Percentiles rank a stretch among this genome's conserved stretches.
Evolutionary conservation across 1,284 basidiomycete species (phyloP).

Genomic region (Exobasidium cylindrosporum): DNA sequence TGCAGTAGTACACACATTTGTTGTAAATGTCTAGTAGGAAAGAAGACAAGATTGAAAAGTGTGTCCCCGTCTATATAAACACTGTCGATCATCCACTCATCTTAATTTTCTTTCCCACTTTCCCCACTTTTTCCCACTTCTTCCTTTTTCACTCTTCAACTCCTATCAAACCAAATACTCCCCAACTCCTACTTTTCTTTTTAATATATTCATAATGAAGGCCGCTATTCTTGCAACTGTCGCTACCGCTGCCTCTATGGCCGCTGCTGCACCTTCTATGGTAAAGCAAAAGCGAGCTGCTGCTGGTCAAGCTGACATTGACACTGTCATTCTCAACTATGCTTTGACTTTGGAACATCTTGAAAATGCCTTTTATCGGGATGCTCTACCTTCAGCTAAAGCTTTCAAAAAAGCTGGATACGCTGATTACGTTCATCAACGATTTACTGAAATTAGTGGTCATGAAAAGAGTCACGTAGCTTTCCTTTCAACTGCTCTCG

Average conservation of each 20-base stretch:
- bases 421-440: slow-evolving; percentile 60
- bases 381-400: slow-evolving; percentile 45
- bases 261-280: slow-evolving; percentile 11
- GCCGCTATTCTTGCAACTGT: neutral
- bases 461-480: slow-evolving; percentile 64
- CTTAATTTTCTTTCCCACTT: too few relatives aligned
- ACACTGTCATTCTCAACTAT: slow-evolving; percentile 61
- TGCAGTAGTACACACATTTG: too few relatives aligned
- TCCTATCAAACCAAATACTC: too few relatives aligned
- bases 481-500: slow-evolving; percentile 62
- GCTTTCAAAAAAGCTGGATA: slow-evolving; percentile 64
- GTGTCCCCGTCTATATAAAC: too few relatives aligned
- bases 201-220: slow-evolving; percentile 8
- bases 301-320: slow-evolving; percentile 50
- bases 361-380: slow-evolving; percentile 65
- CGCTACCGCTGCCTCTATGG: slow-evolving; percentile 10
- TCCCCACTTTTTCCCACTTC: too few relatives aligned
- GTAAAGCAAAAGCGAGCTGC: slow-evolving; percentile 32
- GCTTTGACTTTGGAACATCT: slow-evolving; percentile 70
- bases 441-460: slow-evolving; percentile 48
- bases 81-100: too few relatives aligned
- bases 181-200: too few relatives aligned
- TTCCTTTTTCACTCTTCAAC: too few relatives aligned
- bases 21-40: too few relatives aligned
- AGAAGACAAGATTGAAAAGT: too few relatives aligned